A percentile compares a stretch with the other conserved stretches of the same genome.
These are phyloP conservation scores for Chlamydomonas applanata DNA, from an alignment of 139 green algal genomes.

Conservation along the genomic window DNA sequence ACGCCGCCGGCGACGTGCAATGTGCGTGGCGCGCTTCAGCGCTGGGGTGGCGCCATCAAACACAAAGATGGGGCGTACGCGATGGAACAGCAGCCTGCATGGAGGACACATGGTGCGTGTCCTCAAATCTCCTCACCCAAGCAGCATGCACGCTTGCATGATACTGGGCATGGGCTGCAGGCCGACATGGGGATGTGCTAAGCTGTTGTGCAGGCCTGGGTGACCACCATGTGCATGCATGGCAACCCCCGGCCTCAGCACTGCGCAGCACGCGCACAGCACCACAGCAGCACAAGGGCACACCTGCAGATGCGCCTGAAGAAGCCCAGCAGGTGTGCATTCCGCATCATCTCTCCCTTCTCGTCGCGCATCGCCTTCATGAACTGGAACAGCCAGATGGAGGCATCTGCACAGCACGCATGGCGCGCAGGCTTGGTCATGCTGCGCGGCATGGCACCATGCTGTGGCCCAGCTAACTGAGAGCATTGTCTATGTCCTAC, in stretches of 20 bases:
- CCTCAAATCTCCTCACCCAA: too few species aligned
- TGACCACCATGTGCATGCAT: not conserved
- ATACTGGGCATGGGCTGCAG: too few species aligned
- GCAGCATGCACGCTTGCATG: too few species aligned
- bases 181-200: too few species aligned
- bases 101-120: too few species aligned
- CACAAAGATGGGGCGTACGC: slow-evolving; percentile 93
- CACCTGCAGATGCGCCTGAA: slow-evolving; percentile 92
- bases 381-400: slow-evolving; percentile 97
- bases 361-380: slow-evolving; percentile 94
- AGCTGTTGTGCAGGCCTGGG: not conserved
- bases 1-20: slow-evolving; percentile 61
- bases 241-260: not conserved
- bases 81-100: slow-evolving; percentile 88
- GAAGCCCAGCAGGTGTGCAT: slow-evolving; percentile 96
- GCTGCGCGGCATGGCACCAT: not conserved
- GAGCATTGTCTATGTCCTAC: slow-evolving; percentile 34
- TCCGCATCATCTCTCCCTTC: slow-evolving; percentile 85
- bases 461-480: not conserved
- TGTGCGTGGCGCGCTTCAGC: slow-evolving; percentile 87
- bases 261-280: not conserved
- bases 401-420: slow-evolving; percentile 76
- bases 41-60: slow-evolving; percentile 95
- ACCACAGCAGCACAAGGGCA: not conserved
- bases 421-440: not conserved